Evolutionary conservation across 1,139 yeast genomes (phyloP), one percentile per base, ranked within the genome.

Genomic region (Taphrina flavorubra): DNA sequence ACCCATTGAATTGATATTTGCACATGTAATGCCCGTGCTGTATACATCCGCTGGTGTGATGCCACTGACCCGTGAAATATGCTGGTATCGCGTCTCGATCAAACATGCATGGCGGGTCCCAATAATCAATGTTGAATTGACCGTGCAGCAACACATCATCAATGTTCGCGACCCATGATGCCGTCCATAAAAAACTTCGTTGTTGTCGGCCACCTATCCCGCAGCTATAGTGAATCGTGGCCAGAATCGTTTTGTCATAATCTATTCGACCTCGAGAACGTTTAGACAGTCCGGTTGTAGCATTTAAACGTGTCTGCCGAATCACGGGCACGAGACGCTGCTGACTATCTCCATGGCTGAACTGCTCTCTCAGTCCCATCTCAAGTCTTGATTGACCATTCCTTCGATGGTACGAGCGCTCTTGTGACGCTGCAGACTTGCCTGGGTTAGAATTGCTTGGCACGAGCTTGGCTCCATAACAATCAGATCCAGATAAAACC

Each of bases 11-110:
- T n/a, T n/a, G 1, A 6, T 44, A 44, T 18, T n/a, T 44, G 18
- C 47, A 44, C 18, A 8, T 7, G 18, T 44, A 14, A n/a, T 14
- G n/a, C 47, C 47, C 47, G 47, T 44, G 47, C n/a, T 44, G 47
- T 44, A 44, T 44, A 18, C 47, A 44, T n/a, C 4, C 47, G 18
- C 47, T 44, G 16, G 47, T 44, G 47, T 44, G 47, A n/a, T 44
- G 47, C 47, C 47, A 44, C 18, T 44, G 47, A 44, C 18, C 11
- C 8, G 47, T 44, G 47, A 44, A 44, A 44, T 44, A n/a, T 13
- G 42, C 14, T 6, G 42, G 42, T 39, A 7, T 2, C 18, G 18
- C 47, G 18, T 13, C 8, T 3, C 18, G n/a, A 44, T 44, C 47
- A n/a, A 44, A 44, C n/a, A n/a, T n/a, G 18, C 13, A 14, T 44